Evolutionary conservation across 768 basidiomycete genomes (phyloP), one percentile per base, ranked within the genome.

Genomic region (Dacryopinax primogenitus): DNA sequence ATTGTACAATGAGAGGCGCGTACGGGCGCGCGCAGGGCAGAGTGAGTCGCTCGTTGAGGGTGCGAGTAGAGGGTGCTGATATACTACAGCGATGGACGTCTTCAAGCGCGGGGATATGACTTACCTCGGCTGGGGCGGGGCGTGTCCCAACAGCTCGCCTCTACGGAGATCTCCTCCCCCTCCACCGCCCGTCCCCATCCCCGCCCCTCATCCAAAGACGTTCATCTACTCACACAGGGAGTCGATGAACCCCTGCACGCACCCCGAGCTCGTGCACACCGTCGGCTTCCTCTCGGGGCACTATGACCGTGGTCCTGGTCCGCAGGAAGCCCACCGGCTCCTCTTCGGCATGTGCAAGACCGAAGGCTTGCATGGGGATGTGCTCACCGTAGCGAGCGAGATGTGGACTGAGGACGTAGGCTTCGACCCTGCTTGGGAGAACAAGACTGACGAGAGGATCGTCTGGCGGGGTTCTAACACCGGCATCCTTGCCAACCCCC

Each of bases 191-290:
- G 41, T 18, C 66, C 26, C 30, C 51, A 11, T 32, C 13, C 51
- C 30, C 9, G 26, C 23, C 3, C 26, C 26, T 9, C 51, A 58
- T 15, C 32, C 61, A 34, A 71, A 70, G 63, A 66, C 69, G 23
- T 84, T 83, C 70, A 82, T 83, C 44, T 73, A 81, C 67, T 73
- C 82, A 67, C 82, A 83, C 71, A 67, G 71, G 12, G 70, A 69
- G 18, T 73, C 78, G 33, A 83, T 83, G 82, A 75, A 83, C 65
- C 80, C 82, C 1, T 84, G 82, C 70, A 68, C 75, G 32, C 78
- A 83, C 65, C 78, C 78, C 3, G 26, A 13, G 13, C 67, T 63
- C 30, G 62, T 65, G 16, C 65, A 67, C 33, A 45, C 65, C 21
- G 65, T 62, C 30, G 67, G 67, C 33, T 63, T 67, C 37, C 65